A percentile compares a stretch with the other conserved stretches of the same genome.
Evolutionary conservation across 495 filamentous ascomycete species (phyloP).

Genomic region (Aspergillus avenaceus): DNA sequence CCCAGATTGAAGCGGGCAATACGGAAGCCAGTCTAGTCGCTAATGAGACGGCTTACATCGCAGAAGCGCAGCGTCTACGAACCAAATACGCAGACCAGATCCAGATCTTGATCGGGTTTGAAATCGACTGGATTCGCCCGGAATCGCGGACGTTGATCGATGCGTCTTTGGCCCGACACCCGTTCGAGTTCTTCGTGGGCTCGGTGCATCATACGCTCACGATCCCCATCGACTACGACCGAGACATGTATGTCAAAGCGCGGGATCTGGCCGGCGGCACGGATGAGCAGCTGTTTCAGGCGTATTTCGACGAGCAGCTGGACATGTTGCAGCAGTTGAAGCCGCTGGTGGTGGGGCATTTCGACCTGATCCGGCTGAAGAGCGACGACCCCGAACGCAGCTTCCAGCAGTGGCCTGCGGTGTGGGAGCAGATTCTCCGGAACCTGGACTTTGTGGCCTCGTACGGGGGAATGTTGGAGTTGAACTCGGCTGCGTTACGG

Average conservation of each 20-base stretch:
- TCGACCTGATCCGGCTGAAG: constrained; percentile 83
- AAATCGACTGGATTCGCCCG: constrained; percentile 84
- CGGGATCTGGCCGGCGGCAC: constrained; percentile 52
- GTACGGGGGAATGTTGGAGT: constrained; percentile 80
- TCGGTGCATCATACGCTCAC: constrained; percentile 84
- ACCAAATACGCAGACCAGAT: constrained; percentile 66
- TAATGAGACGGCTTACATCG: constrained; percentile 67
- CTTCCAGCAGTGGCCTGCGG: constrained; percentile 48
- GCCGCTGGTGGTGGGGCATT: constrained; percentile 85
- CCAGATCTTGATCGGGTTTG: constrained; percentile 82
- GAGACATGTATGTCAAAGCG: constrained; percentile 60
- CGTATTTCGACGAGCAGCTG: constrained; percentile 83
- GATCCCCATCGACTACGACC: constrained; percentile 86
- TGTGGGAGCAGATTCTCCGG: constrained; percentile 69
- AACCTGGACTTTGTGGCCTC: constrained; percentile 67
- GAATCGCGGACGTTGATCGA: constrained; percentile 56
- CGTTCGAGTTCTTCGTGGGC: constrained; percentile 84
- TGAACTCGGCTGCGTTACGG: constrained; percentile 80
- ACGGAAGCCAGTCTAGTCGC: constrained; percentile 37
- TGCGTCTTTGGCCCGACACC: constrained; percentile 52
- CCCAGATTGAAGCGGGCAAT: constrained; percentile 36
- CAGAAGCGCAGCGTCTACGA: constrained; percentile 68
- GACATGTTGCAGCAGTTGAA: constrained; percentile 70
- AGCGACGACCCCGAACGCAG: constrained; percentile 61
- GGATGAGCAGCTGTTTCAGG: constrained; percentile 69